A percentile compares a stretch with the other conserved stretches of the same genome.
Conservation (phyloP, 208 protist species). For the Acanthamoeba castellanii region DNA sequence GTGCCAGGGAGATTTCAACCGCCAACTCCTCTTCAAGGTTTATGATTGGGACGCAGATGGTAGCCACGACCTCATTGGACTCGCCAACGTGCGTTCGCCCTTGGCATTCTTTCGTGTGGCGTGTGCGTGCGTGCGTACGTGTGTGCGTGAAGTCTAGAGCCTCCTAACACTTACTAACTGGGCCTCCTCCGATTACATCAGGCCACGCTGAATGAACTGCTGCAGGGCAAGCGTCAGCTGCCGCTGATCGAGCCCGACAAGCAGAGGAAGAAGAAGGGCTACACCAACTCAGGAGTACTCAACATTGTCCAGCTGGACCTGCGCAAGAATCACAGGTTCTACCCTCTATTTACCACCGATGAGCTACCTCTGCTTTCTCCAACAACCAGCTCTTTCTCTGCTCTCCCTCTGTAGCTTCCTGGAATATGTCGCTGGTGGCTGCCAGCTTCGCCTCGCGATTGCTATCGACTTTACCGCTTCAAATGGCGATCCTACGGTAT, state of each 20-base stretch:
- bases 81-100: background rate
- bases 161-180: no score
- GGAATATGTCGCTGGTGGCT: conserved; percentile 83
- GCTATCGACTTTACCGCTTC: conserved; percentile 86
- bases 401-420: conserved; percentile 60
- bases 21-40: conserved; percentile 77
- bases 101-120: background rate
- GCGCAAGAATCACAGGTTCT: background rate
- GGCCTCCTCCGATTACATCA: background rate
- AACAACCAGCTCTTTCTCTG: no score
- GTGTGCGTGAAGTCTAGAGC: no score
- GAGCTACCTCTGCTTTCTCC: no score
- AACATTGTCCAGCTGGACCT: background rate
- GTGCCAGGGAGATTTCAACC: conserved; percentile 24
- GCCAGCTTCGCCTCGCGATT: conserved; percentile 79
- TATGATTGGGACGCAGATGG: conserved; percentile 80
- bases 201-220: conserved; percentile 56
- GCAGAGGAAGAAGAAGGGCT: conserved; percentile 68
- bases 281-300: conserved; percentile 74
- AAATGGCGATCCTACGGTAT: conserved; percentile 68
- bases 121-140: no score
- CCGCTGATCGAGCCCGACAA: background rate
- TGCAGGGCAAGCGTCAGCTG: background rate
- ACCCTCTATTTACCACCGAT: no score
- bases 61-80: conserved; percentile 74